These are phyloP conservation scores for Hordeum vulgare DNA, from an alignment of 176 grass and related monocot genomes.

Conservation along the genomic window MorexV3_pseudomolecules_assembly NC_058520.1:57113378-57113877, in stretches of 20 bases:
- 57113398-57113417: conserved; percentile 42
- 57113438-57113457: conserved; percentile 61
- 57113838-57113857: too few species aligned
- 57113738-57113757: too few species aligned
- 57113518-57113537: conserved; percentile 40
- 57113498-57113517: conserved; percentile 31
- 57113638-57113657: too few species aligned
- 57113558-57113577: neutral
- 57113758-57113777: too few species aligned
- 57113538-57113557: conserved; percentile 11
- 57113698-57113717: neutral
- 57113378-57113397: conserved; percentile 23
- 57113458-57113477: conserved; percentile 57
- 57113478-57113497: conserved; percentile 47
- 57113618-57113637: neutral
- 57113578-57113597: neutral
- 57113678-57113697: neutral
- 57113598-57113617: neutral
- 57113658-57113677: neutral
- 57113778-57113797: too few species aligned
- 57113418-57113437: conserved; percentile 37
- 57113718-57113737: neutral
- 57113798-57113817: too few species aligned
- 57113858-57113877: too few species aligned
- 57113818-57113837: too few species aligned